A percentile compares a stretch with the other conserved stretches of the same genome.
Conservation (phyloP, 768 basidiomycete species). For the Filobasidium floriforme region DNA sequence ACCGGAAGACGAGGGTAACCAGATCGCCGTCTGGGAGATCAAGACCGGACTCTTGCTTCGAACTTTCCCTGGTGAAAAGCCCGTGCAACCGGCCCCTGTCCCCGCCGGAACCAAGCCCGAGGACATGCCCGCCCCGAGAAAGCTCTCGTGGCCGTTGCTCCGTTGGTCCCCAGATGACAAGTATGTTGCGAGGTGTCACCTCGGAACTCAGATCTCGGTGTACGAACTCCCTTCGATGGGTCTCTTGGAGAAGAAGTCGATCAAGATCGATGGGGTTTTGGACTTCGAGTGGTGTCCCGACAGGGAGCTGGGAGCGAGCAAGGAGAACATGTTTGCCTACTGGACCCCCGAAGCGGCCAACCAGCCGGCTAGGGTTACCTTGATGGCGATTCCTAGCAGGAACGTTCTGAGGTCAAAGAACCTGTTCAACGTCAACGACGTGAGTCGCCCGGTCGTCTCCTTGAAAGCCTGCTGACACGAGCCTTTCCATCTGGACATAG, state of each 20-base stretch:
- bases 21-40: slow-evolving; percentile 97
- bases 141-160: slow-evolving; percentile 72
- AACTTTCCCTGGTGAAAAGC: slow-evolving; percentile 61
- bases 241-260: slow-evolving; percentile 86
- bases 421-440: slow-evolving; percentile 94
- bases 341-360: slow-evolving; percentile 97
- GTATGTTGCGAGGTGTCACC: slow-evolving; percentile 79
- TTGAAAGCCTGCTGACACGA: not conserved
- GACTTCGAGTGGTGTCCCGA: slow-evolving; percentile 99
- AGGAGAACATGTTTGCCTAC: slow-evolving; percentile 90
- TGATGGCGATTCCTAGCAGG: slow-evolving; percentile 80
- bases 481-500: slow-evolving; percentile 45
- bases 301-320: slow-evolving; percentile 62
- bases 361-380: slow-evolving; percentile 92
- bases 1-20: slow-evolving; percentile 90
- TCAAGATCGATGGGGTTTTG: slow-evolving; percentile 93
- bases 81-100: slow-evolving; percentile 14
- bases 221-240: slow-evolving; percentile 93
- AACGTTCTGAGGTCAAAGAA: slow-evolving; percentile 85
- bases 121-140: slow-evolving; percentile 40
- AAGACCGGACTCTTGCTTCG: slow-evolving; percentile 85
- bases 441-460: slow-evolving; percentile 50
- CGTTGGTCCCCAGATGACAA: slow-evolving; percentile 98
- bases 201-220: slow-evolving; percentile 88
- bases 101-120: slow-evolving; percentile 48